Conservation (phyloP, 768 basidiomycete species). For the Naganishia friedmannii region DNA sequence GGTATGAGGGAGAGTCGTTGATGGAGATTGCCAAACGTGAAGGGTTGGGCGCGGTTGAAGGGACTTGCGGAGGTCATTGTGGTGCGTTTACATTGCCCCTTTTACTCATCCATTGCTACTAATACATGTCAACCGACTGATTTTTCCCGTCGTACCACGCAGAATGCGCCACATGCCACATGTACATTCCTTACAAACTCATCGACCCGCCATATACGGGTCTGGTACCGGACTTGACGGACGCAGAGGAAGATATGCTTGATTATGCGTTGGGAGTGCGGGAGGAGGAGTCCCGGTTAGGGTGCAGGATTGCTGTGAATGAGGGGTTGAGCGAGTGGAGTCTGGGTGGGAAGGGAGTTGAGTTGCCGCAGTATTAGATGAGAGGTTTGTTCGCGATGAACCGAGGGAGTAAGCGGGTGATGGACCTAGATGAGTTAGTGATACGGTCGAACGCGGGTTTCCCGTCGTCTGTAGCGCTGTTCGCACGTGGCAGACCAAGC, state of each 20-base stretch:
- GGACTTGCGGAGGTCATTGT: constrained; percentile 45
- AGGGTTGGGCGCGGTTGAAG: constrained; percentile 45
- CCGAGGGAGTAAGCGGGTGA: background rate
- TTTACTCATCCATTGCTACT: too few relatives aligned
- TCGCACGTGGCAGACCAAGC: too few relatives aligned
- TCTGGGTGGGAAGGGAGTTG: constrained; percentile 35
- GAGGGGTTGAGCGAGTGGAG: constrained; percentile 42
- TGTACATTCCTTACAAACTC: constrained; percentile 37
- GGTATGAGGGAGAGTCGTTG: constrained; percentile 38
- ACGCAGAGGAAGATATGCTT: constrained; percentile 49
- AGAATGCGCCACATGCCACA: constrained; percentile 52
- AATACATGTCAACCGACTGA: background rate
- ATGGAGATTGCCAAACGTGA: constrained; percentile 42
- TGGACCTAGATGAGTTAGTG: background rate
- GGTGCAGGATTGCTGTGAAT: constrained; percentile 47
- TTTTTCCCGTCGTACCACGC: background rate
- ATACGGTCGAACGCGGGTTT: too few relatives aligned
- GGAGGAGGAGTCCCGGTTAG: constrained; percentile 44
- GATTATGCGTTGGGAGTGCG: constrained; percentile 44
- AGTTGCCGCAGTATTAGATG: constrained; percentile 40
- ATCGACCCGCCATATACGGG: constrained; percentile 11
- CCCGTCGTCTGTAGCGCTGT: too few relatives aligned
- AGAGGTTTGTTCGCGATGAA: background rate
- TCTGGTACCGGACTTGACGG: constrained; percentile 37
- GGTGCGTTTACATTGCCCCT: constrained; percentile 17